Evolutionary conservation across 2,329 filamentous ascomycete species (phyloP), one percentile per base, ranked within the genome.

Genomic region (Leptographium radiaticola): DNA sequence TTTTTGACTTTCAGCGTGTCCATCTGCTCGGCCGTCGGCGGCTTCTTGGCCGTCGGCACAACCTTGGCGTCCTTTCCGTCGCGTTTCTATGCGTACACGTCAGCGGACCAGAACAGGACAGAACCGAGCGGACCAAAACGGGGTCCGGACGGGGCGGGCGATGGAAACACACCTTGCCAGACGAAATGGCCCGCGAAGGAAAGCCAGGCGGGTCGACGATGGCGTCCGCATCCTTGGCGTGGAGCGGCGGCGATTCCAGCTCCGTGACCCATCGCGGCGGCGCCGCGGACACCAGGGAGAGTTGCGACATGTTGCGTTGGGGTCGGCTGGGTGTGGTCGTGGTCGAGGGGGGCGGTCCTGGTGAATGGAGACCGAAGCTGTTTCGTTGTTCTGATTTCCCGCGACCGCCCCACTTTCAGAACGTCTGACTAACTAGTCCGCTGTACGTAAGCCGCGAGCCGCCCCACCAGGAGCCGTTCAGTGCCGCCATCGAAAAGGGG

Each of bases 1-100:
- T 98, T 98, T 72, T 98, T 98, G 63, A 98, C 75, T 75, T 97
- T 97, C 59, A 98, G 76, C 25, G 86, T 89, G 68, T 97, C 91
- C 77, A 90, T 96, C 71, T 97, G 90, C 63, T 86, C 86, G 60
- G 84, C 70, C 1, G 86, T 84, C 56, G 84, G 74, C 63, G 85
- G 81, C 55, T 67, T 75, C 59, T 74, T 70, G 54, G 76, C 73
- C 58, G 76, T 77, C 36, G 67, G 57, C 2, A 39, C 54, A 6
- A 52, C 47, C 45, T 58, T 58, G 20, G 43, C 40, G n/a, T 58
- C 55, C 42, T 58, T 59, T 13, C 60, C 64, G 57, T 75, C 72
- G 61, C 75, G 71, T 60, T 77, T 76, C 55, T 60, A 18, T 31
- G 30, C 16, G 16, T 31, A 11, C 12, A n/a, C 7, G 30, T 18